phyloP scores from a whole-genome alignment of 305 asterid species.

The Striga hermonthica region DNA sequence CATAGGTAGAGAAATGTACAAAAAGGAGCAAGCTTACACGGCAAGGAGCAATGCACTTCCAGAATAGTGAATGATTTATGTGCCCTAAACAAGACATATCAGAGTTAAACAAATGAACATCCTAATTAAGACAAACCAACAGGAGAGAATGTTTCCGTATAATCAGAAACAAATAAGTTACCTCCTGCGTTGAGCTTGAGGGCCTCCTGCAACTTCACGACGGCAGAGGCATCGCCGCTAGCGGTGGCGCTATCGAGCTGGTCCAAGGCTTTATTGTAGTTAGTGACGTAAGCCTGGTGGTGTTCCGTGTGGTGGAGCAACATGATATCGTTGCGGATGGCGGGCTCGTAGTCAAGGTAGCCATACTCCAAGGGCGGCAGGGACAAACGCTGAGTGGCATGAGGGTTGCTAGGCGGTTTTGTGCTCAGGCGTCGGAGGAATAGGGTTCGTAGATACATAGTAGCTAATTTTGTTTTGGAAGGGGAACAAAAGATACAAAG shows the following conservation, averaged over 20 bases:
- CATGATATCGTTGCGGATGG: constrained; percentile 68
- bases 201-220: constrained; percentile 66
- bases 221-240: constrained; percentile 51
- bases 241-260: constrained; percentile 57
- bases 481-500: too few relatives aligned
- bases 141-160: too few relatives aligned
- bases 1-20: not conserved
- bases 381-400: too few relatives aligned
- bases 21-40: constrained; percentile 35
- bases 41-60: constrained; percentile 65
- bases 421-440: too few relatives aligned
- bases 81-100: constrained; percentile 38
- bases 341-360: constrained; percentile 41
- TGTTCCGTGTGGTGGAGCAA: constrained; percentile 75
- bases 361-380: too few relatives aligned
- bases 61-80: constrained; percentile 65
- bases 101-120: not conserved
- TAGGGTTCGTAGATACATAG: too few relatives aligned
- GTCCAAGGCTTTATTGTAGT: constrained; percentile 67
- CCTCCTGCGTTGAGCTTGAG: constrained; percentile 79
- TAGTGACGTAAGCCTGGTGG: constrained; percentile 69
- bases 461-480: too few relatives aligned
- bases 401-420: too few relatives aligned
- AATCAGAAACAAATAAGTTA: not conserved
- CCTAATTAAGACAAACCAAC: not conserved